Percentiles rank a stretch among this genome's conserved stretches.
Evolutionary conservation across 257 asterid species (phyloP).

Genomic region (Buddleja alternifolia): DNA sequence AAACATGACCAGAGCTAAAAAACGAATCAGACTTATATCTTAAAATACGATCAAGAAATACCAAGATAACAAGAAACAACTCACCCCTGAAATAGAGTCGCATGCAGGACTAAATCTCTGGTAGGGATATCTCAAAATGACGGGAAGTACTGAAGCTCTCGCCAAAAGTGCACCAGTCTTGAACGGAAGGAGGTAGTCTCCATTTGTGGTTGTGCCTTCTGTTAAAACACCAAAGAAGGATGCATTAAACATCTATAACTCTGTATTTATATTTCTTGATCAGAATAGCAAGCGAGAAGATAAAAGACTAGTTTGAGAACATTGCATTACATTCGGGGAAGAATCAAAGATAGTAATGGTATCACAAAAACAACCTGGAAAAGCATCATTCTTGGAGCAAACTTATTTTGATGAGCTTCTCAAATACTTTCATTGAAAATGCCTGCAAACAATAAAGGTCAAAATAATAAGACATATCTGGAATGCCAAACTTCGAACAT

Average conservation of each 20-base stretch:
- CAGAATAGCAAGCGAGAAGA: not conserved
- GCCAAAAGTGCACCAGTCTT: constrained; percentile 95
- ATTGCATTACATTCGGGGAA: constrained; percentile 7
- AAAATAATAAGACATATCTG: constrained; percentile 17
- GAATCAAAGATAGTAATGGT: no score
- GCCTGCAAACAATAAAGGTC: constrained; percentile 50
- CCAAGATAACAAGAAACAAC: constrained; percentile 33
- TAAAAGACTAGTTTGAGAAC: constrained; percentile 3
- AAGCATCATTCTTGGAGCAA: constrained; percentile 92
- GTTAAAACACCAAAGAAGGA: constrained; percentile 28
- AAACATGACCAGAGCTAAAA: no score
- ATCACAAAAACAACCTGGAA: constrained; percentile 74
- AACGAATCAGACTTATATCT: no score
- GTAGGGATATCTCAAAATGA: constrained; percentile 89
- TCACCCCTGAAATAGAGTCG: constrained; percentile 97
- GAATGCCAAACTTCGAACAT: constrained; percentile 7
- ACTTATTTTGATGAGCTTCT: constrained; percentile 77
- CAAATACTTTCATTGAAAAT: constrained; percentile 81
- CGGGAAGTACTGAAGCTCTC: constrained; percentile 85
- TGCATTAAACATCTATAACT: constrained; percentile 14
- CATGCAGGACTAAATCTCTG: constrained; percentile 95
- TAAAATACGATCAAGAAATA: constrained; percentile 1
- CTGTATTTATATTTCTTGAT: not conserved
- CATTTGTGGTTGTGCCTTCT: constrained; percentile 99
- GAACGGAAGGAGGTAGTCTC: constrained; percentile 89